Percentiles rank a stretch among this genome's conserved stretches.
phyloP scores from a whole-genome alignment of 2,329 filamentous ascomycete species.

The Diaporthe sp. region DNA sequence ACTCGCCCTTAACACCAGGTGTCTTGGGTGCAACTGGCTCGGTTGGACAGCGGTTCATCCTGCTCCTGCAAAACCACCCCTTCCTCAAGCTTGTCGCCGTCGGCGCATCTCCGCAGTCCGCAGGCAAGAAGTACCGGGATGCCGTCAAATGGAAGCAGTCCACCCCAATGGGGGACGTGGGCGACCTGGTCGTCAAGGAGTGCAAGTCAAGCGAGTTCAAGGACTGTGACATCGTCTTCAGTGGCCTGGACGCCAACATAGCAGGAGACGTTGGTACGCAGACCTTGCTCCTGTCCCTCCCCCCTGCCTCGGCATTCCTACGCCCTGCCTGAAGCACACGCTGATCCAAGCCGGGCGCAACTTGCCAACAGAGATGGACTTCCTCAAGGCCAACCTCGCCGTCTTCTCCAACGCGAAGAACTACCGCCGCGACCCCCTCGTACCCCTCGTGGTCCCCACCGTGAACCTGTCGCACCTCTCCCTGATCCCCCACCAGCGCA shows the following conservation, averaged over 20 bases:
- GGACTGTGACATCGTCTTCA: constrained; percentile 95
- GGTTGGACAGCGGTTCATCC: constrained; percentile 95
- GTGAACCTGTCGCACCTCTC: constrained; percentile 92
- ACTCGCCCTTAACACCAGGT: constrained; percentile 56
- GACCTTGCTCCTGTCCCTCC: not conserved
- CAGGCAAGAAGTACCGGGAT: constrained; percentile 94
- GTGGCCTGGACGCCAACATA: constrained; percentile 91
- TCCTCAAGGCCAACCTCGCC: constrained; percentile 87
- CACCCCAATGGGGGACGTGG: constrained; percentile 83
- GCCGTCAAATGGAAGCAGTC: constrained; percentile 96
- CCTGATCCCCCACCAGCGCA: constrained; percentile 89
- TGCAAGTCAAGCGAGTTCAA: constrained; percentile 86
- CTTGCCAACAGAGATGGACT: constrained; percentile 80
- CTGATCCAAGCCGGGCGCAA: constrained; percentile 41
- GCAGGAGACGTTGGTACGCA: constrained; percentile 88
- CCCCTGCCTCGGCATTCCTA: not conserved
- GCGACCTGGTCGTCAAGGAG: constrained; percentile 85
- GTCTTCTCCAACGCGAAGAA: constrained; percentile 99
- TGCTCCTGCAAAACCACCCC: constrained; percentile 90
- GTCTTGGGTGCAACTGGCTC: constrained; percentile 94
- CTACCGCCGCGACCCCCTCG: constrained; percentile 89
- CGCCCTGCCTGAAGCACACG: not conserved
- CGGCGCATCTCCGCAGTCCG: constrained; percentile 89
- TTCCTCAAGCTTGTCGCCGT: constrained; percentile 89
- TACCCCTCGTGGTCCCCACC: constrained; percentile 94